These are phyloP conservation scores for Maudiozyma humilis DNA, from an alignment of 1,139 yeast species.

Conservation along the genomic window DNA sequence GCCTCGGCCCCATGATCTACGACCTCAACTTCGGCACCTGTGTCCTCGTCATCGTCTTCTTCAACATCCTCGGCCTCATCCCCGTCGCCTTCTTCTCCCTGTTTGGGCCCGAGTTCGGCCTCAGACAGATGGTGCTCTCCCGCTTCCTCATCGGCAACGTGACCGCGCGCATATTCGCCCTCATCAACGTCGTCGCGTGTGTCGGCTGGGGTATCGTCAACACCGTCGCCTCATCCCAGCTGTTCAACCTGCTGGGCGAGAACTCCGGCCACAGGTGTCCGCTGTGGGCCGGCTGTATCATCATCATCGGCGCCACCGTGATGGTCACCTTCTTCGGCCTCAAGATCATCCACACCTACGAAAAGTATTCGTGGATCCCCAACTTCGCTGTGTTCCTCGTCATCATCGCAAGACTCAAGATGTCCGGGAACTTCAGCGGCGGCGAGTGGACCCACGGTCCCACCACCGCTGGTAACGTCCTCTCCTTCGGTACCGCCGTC, in stretches of 20 bases:
- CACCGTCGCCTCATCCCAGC: constrained; percentile 82
- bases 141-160: constrained; percentile 70
- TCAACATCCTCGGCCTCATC: constrained; percentile 59
- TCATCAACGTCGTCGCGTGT: constrained; percentile 76
- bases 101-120: constrained; percentile 78
- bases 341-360: constrained; percentile 70
- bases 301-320: constrained; percentile 61
- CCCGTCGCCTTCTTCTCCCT: constrained; percentile 79
- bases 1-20: constrained; percentile 52
- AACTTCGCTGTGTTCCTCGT: constrained; percentile 63
- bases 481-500: constrained; percentile 77
- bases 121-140: constrained; percentile 81
- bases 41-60: constrained; percentile 56
- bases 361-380: constrained; percentile 86
- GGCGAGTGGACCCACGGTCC: constrained; percentile 40
- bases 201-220: constrained; percentile 95
- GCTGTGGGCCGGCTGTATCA: constrained; percentile 84
- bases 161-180: constrained; percentile 68
- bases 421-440: constrained; percentile 48
- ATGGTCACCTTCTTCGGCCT: constrained; percentile 82
- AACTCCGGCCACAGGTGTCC: constrained; percentile 47
- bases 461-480: constrained; percentile 64
- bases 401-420: constrained; percentile 68
- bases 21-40: constrained; percentile 58
- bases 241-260: constrained; percentile 65